Evolutionary conservation across 495 filamentous ascomycete species (phyloP), one percentile per base, ranked within the genome.

Genomic region (Aspergillus egyptiacus): DNA sequence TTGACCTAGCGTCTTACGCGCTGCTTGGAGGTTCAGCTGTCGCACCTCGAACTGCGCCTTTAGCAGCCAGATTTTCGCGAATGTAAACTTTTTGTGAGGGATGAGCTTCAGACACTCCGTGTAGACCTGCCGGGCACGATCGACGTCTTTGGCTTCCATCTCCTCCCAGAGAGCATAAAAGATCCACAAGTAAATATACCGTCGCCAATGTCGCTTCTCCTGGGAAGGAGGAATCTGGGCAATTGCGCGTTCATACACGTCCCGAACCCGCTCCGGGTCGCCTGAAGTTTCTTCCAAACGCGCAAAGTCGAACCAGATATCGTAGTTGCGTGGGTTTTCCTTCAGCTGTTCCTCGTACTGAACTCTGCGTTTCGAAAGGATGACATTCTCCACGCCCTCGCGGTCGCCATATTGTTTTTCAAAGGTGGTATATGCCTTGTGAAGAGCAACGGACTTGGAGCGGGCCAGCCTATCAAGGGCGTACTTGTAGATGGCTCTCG

Each of bases 151-250:
- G 19, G 79, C 79, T 46, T 89, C 84, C 74, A 84, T 81, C 60
- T 97, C 93, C 64, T 96, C 91, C 81, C 84, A 97, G 14, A 95
- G 67, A 1, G 94, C 93, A 67, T 98, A 98, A 71, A 96, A 96
- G 36, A 96, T 80, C 86, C 91, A 98, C 3, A 98, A 78, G 65
- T 96, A 98, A 51, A 98, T 95, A 63, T 98, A 98, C 19, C 93
- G 74, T 48, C 93, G 77, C 93, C 93, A 98, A 66, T 97, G 91
- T 30, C 93, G 80, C 72, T 98, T 98, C 68, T 97, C 93, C 56
- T 94, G 87, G 3, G 88, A 94, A 8, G 93, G 93, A 13, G 93
- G 93, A 8, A 97, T 82, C 57, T 98, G 93, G 22, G 93, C 91
- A 59, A 98, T 95, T 1, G 94, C 93, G 46, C 89, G 80, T 70